Evolutionary conservation across 1,284 basidiomycete species (phyloP), one percentile per base, ranked within the genome.

Genomic region (Naganishia albida): DNA sequence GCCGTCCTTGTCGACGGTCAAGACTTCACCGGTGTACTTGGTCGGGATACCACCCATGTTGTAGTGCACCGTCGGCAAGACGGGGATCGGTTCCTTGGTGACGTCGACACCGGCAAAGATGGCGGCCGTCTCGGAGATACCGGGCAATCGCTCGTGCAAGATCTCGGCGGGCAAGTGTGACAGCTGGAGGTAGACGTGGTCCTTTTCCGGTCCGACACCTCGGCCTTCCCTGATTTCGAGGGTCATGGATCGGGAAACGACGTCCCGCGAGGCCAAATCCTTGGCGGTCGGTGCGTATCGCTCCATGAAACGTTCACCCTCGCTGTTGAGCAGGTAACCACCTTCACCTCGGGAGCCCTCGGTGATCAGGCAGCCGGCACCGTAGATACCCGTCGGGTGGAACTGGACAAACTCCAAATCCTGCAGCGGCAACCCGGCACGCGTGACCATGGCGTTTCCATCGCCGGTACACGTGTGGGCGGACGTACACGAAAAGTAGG

Each of bases 221-320:
- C 96, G 93, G 70, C 96, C 96, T 79, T 99, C 96, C 70, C 96
- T 91, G 76, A 99, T 93, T 81, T 99, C 96, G 72, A 99, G 85
- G 60, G 96, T 99, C 95, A 99, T 99, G 67, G 91, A 95, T 74
- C 96, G 92, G 65, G 96, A 99, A 56, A 99, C 96, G 77, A 99
- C 96, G 78, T 99, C 96, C 80, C 96, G 93, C 63, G 96, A 99
- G 49, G 96, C 96, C 71, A 99, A 86, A 84, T 99, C 96, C 85
- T 99, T 99, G 70, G 96, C 96, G 59, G 95, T 98, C 20, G 96
- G 96, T 1, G 96, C 96, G 79, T 98, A 96, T 80, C 95, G 91
- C 82, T 99, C 95, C 96, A 99, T 99, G 85, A 99, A 99, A 70
- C 96, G 91, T 82, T 99, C 96, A 79, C 96, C 96, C 83, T 98